phyloP scores from a whole-genome alignment of 306 rosid genomes.

The Luffa acutangula region DNA sequence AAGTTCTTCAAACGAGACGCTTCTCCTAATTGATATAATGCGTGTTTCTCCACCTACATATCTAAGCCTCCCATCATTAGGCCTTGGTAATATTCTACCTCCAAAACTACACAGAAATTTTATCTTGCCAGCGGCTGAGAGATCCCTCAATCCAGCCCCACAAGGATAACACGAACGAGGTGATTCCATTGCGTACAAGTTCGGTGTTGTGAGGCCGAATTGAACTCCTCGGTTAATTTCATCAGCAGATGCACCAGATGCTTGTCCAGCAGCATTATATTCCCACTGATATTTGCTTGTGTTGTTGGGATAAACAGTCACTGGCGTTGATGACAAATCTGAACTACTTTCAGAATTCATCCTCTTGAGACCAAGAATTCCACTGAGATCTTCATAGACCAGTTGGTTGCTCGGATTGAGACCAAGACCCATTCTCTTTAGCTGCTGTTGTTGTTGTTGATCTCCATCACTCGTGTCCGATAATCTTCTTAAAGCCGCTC shows the following conservation, averaged over 20 bases:
- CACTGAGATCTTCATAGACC: conserved; percentile 38
- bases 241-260: neutral
- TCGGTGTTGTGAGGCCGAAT: conserved; percentile 26
- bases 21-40: conserved; percentile 51
- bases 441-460: conserved; percentile 26
- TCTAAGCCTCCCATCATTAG: conserved; percentile 73
- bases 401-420: conserved; percentile 23
- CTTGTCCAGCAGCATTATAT: conserved; percentile 32
- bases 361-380: conserved; percentile 30
- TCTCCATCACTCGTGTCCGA: conserved; percentile 29
- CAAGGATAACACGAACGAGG: conserved; percentile 37
- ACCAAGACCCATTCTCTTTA: conserved; percentile 27
- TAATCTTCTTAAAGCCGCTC: conserved; percentile 41
- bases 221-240: conserved; percentile 17
- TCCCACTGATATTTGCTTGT: conserved; percentile 33
- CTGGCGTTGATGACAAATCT: conserved; percentile 30
- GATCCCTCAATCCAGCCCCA: conserved; percentile 34
- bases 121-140: conserved; percentile 39
- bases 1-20: conserved; percentile 47
- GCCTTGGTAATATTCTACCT: conserved; percentile 80
- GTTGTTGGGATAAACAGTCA: conserved; percentile 29
- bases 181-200: conserved; percentile 30
- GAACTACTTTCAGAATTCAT: conserved; percentile 33
- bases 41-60: conserved; percentile 92
- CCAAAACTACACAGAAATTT: conserved; percentile 92